Base-by-base conservation (phyloP, 495 filamentous ascomycete genomes). In the Staphylotrichum longicolle region DNA sequence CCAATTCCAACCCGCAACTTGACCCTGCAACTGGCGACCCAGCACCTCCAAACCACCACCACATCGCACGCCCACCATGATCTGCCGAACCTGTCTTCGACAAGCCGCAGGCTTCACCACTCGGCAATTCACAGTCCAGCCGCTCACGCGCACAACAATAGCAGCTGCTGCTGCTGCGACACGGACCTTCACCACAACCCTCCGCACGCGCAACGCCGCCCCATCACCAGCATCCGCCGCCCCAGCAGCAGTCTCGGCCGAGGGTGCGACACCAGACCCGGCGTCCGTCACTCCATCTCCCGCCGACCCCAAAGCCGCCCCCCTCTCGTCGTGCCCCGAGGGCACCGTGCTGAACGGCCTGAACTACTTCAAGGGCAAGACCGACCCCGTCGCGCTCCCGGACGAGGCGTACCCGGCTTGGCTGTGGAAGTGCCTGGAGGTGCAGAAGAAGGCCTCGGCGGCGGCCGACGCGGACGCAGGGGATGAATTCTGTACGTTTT, bases 331-430 rank as follows among this genome's bases (percentile, higher is more conserved):
- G 47, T 87, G 86, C 52, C 74, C 80, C 1, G 85, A 86, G 3
- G 94, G 94, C 20, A 91, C 89, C 3, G 75, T 81, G 40, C 70
- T 98, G 57, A 85, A 79, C 37, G 91, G 92, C 7, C 80, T 98
- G 62, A 95, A 91, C 73, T 96, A 94, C 77, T 78, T 95, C 68
- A 97, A 96, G 78, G 77, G 76, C 57, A 74, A 71, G 62, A 81
- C 81, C 44, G 86, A 91, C 69, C 85, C 86, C 0, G 65, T 96
- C 10, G 94, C 94, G 35, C 77, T 85, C 67, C 82, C 88, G 56
- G 94, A 98, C 71, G 76, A 82, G 39, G 92, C 91, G 57, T 98
- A 98, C 77, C 94, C 94, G 14, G 82, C 79, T 11, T 98, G 94
- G 94, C 76, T 98, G 56, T 98, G 94, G 94, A 75, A 69, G 0